Base-by-base conservation (phyloP, 192 early-diverging fungal species). In the Backusella morwellensis region DNA sequence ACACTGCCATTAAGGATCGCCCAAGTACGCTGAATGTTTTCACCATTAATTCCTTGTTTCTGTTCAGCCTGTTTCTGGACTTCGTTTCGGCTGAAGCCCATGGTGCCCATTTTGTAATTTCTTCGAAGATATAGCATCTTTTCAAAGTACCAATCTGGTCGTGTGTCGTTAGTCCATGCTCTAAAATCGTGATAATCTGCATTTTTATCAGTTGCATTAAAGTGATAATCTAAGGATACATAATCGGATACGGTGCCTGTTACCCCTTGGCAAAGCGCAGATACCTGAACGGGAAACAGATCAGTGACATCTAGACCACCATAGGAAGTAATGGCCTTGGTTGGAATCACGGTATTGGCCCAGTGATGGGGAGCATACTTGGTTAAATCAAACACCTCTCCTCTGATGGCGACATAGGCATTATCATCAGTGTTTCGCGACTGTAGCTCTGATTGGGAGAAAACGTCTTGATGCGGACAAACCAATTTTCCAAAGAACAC, bases 371-470 rank as follows among this genome's bases (percentile, higher is more conserved):
- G 81, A 42, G 86, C 87, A 75, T 93, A 89, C 67, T 88, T 83
- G 34, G 88, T 90, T 74, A 97, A 78, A 72, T 93, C 89, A 85
- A 95, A 96, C 38, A 97, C 89, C 76, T 93, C 90, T 50, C 94
- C 94, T 44, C 95, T 92, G 74, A 96, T 86, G 23, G 91, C 75
- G 9, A 90, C 86, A 59, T 86, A 91, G 2, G 92, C 90, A 68
- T 90, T 87, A 15, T 87, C 82, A 5, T 72, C 81, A 52, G 76
- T 54, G 6, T 85, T 76, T 50, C 78, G 77, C 1, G 66, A 11
- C 66, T 82, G 81, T 26, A 82, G 36, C 86, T 94, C 93, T 19
- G 79, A 80, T 63, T 79, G 86, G 74, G 85, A 94, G 83, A 82
- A 98, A 34, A 94, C 89, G 71, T 93, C 83, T 74, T 92, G 91